Evolutionary conservation across 768 basidiomycete genomes (phyloP), one percentile per base, ranked within the genome.

Genomic region (Amanita rubescens): DNA sequence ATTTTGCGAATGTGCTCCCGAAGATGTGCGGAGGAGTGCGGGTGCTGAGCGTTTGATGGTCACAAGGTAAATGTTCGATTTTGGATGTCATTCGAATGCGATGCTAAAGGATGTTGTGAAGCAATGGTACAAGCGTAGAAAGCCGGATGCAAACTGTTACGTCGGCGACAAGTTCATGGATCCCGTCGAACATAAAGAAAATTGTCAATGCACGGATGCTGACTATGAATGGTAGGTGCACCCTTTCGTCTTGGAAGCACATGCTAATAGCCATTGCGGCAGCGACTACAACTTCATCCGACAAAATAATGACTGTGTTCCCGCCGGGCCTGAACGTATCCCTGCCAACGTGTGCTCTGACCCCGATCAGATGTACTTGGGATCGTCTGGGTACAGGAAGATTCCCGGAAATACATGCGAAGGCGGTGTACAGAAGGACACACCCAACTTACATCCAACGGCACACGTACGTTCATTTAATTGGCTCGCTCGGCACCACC

Each of bases 111-210:
- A 25, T 39, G 8, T 52, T 56, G 49, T 47, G 2, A 63, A 94
- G 90, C 95, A 98, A 87, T 97, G 88, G 85, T 99, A 95, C 67
- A 76, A 68, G 50, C 81, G 96, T 19, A 78, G 94, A 65, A 98
- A 92, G 68, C 66, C 78, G 0, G 77, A 87, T 52, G 89, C 85
- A 1, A 75, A 91, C 51, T 99, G 96, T 59, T 96, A 90, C 58
- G 85, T 99, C 12, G 91, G 89, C 0, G 75, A 94, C 51, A 91
- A 96, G 68, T 99, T 88, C 71, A 69, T 75, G 30, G 94, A 96
- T 62, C 94, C 94, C 0, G 80, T 87, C 9, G 84, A 76, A 20
- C 82, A 89, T 54, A 88, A 93, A 52, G 92, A 94, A 42, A 70
- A 77, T 49, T 99, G 96, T 65, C 64, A 77, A 15, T 99, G 96